Evolutionary conservation across 805 yeast genomes (phyloP).

Genomic region (Pichia pseudocactophila): DNA sequence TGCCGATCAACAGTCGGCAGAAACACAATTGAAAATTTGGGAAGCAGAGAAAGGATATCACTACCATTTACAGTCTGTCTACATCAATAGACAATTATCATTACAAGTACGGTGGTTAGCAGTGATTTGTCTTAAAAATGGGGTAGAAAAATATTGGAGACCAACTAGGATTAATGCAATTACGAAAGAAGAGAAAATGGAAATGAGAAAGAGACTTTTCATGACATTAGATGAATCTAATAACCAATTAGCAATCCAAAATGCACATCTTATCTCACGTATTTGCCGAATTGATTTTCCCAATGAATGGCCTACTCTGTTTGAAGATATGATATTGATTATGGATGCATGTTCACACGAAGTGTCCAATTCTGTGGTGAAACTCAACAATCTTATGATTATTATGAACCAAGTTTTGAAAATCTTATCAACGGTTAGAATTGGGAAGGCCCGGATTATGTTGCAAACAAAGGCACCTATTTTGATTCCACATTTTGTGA

Average conservation of each 20-base stretch:
- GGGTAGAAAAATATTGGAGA: slow-evolving; percentile 80
- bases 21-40: slow-evolving; percentile 62
- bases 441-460: slow-evolving; percentile 74
- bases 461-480: slow-evolving; percentile 64
- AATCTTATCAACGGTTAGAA: slow-evolving; percentile 60
- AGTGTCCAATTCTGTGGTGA: slow-evolving; percentile 32
- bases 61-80: slow-evolving; percentile 36
- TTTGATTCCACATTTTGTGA: slow-evolving; percentile 49
- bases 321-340: slow-evolving; percentile 48
- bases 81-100: slow-evolving; percentile 49
- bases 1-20: slow-evolving; percentile 53
- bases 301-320: slow-evolving; percentile 70
- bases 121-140: slow-evolving; percentile 80
- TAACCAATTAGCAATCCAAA: slow-evolving; percentile 67
- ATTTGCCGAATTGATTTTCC: slow-evolving; percentile 85
- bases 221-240: slow-evolving; percentile 55
- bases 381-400: slow-evolving; percentile 52
- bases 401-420: slow-evolving; percentile 75
- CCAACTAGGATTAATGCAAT: slow-evolving; percentile 46
- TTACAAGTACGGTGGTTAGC: slow-evolving; percentile 79
- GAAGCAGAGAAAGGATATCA: slow-evolving; percentile 39
- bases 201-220: slow-evolving; percentile 53
- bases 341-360: slow-evolving; percentile 36
- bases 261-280: slow-evolving; percentile 72
- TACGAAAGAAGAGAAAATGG: slow-evolving; percentile 57